phyloP scores from a whole-genome alignment of 179 eudicot species.

The Amaranthus tricolor region DNA sequence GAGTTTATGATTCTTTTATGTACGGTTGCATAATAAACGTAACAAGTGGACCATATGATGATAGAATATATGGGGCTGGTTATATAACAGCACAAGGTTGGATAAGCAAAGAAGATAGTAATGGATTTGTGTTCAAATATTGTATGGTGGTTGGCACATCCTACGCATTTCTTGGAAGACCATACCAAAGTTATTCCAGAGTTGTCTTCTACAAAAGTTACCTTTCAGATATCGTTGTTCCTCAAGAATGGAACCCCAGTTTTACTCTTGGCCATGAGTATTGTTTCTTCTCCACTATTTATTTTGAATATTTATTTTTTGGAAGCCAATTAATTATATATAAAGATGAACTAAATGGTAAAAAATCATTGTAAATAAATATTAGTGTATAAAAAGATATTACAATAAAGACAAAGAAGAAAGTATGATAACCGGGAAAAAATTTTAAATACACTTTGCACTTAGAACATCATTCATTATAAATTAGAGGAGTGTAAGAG shows the following conservation, averaged over 20 bases:
- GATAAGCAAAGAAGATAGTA: not conserved
- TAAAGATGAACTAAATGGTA: no score
- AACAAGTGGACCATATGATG: slow-evolving; percentile 27
- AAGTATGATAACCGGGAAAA: no score
- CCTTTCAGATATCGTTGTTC: slow-evolving; percentile 16
- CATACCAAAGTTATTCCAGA: slow-evolving; percentile 16
- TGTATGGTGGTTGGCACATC: slow-evolving; percentile 22
- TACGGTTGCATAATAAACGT: slow-evolving; percentile 21
- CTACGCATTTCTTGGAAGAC: slow-evolving; percentile 19
- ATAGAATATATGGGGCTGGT: slow-evolving; percentile 31
- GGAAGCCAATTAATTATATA: no score
- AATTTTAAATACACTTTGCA: no score
- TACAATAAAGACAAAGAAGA: no score
- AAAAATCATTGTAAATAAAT: no score
- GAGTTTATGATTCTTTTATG: no score
- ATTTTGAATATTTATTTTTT: no score
- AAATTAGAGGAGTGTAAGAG: no score
- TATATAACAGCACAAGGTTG: slow-evolving; percentile 27
- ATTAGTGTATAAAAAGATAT: no score
- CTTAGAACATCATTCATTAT: no score
- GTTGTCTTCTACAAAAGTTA: slow-evolving; percentile 21
- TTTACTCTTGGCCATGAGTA: slow-evolving; percentile 14
- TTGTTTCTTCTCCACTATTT: no score
- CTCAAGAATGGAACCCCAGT: slow-evolving; percentile 25
- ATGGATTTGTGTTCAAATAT: slow-evolving; percentile 26